Percentiles rank a stretch among this genome's conserved stretches.
These are phyloP conservation scores for Chenopodium quinoa DNA, from an alignment of 148 eudicot species.

Conservation along the genomic window DNA sequence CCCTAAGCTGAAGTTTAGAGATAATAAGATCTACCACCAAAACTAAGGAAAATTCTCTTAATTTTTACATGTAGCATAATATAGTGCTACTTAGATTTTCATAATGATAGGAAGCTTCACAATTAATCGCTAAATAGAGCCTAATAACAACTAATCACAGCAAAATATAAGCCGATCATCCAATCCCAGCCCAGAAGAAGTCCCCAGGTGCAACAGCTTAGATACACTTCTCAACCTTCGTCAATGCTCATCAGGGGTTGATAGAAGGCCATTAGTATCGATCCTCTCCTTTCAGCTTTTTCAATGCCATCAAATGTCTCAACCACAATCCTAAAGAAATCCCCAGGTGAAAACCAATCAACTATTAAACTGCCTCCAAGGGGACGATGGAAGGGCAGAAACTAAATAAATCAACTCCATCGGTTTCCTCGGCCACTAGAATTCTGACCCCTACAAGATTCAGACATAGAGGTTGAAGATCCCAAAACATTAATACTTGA, in stretches of 20 bases:
- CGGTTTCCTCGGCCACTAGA: slow-evolving; percentile 24
- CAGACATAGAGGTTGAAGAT: slow-evolving; percentile 23
- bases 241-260: neutral
- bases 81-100: neutral
- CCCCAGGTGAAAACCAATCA: neutral
- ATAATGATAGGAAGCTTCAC: slow-evolving; percentile 1
- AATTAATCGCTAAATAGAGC: neutral
- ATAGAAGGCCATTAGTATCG: neutral
- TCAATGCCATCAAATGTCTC: neutral
- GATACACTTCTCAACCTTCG: neutral
- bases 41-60: neutral
- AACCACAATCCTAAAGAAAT: neutral
- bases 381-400: neutral
- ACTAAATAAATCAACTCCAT: slow-evolving; percentile 19
- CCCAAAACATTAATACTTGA: slow-evolving; percentile 51
- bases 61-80: neutral
- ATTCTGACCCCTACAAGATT: slow-evolving; percentile 31
- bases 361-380: neutral
- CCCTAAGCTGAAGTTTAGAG: neutral
- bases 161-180: neutral
- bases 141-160: neutral
- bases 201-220: neutral
- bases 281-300: neutral
- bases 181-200: neutral
- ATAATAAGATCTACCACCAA: neutral